phyloP scores from a whole-genome alignment of 2,329 filamentous ascomycete genomes.

The Clonostachys byssicola region DNA sequence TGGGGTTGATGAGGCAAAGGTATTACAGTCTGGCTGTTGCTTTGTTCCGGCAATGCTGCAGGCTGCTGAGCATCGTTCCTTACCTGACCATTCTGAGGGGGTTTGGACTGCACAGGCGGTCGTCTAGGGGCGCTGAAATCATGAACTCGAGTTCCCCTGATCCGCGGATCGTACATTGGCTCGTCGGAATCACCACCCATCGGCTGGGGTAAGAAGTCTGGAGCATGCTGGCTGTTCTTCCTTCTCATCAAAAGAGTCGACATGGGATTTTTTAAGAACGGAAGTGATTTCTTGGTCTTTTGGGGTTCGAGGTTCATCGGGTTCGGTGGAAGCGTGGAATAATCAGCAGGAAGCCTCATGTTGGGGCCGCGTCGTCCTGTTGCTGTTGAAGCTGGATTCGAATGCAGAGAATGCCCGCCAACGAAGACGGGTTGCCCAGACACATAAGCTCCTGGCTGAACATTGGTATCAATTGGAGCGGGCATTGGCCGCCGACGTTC shows the following conservation, averaged over 20 bases:
- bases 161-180: constrained; percentile 56
- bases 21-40: too few species aligned
- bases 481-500: constrained; percentile 4
- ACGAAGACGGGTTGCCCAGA: too few species aligned
- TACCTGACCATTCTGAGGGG: too few species aligned
- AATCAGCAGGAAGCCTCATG: constrained; percentile 31
- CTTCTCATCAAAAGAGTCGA: constrained; percentile 54
- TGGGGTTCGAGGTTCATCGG: constrained; percentile 23
- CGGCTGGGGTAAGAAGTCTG: constrained; percentile 35
- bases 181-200: constrained; percentile 32
- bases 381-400: constrained; percentile 8
- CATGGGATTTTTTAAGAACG: constrained; percentile 57
- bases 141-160: constrained; percentile 60
- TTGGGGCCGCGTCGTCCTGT: constrained; percentile 37
- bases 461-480: constrained; percentile 16
- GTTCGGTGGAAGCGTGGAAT: constrained; percentile 18
- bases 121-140: constrained; percentile 59
- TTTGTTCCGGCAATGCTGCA: too few species aligned
- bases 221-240: constrained; percentile 44
- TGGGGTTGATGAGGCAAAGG: too few species aligned
- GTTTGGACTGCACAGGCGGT: too few species aligned
- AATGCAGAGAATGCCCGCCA: not conserved
- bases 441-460: constrained; percentile 2
- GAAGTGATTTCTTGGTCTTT: constrained; percentile 49
- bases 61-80: too few species aligned